Evolutionary conservation across 2,329 filamentous ascomycete species (phyloP).

Genomic region (Talaromyces albobiverticillius): DNA sequence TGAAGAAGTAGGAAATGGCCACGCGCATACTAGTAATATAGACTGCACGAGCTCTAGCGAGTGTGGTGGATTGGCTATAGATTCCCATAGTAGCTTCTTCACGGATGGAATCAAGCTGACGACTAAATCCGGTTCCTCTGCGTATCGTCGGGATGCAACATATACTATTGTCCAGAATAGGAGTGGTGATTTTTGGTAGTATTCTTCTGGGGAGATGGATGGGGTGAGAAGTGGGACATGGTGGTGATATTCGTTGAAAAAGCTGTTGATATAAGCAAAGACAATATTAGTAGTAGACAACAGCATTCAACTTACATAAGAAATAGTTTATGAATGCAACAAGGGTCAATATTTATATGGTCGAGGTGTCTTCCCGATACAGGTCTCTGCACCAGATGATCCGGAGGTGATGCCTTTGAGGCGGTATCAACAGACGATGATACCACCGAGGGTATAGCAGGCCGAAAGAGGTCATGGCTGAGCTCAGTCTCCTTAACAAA

Average conservation of each 20-base stretch:
- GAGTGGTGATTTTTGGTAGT: slow-evolving; percentile 11
- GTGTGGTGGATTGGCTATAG: slow-evolving; percentile 19
- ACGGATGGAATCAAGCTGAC: slow-evolving; percentile 10
- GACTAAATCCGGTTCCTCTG: slow-evolving; percentile 13
- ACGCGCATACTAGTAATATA: slow-evolving; percentile 21
- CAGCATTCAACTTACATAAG: slow-evolving; percentile 1
- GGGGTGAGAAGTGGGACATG: slow-evolving; percentile 5
- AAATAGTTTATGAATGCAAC: neutral
- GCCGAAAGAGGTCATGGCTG: neutral
- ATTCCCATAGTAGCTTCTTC: slow-evolving; percentile 16
- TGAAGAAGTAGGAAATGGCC: slow-evolving; percentile 23
- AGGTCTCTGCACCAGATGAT: neutral
- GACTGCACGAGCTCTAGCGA: slow-evolving; percentile 21
- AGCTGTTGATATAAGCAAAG: neutral
- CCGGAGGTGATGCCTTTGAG: neutral
- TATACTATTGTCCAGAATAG: slow-evolving; percentile 19
- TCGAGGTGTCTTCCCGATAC: neutral
- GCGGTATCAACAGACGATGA: neutral
- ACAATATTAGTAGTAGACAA: neutral
- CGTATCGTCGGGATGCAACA: slow-evolving; percentile 14
- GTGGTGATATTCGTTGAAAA: slow-evolving; percentile 12
- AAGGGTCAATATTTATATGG: neutral
- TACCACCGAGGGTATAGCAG: neutral
- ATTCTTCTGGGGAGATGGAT: slow-evolving; percentile 8
- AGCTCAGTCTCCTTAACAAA: neutral